These are phyloP conservation scores for Candida ortonii DNA, from an alignment of 805 yeast species.

Conservation along the genomic window DNA sequence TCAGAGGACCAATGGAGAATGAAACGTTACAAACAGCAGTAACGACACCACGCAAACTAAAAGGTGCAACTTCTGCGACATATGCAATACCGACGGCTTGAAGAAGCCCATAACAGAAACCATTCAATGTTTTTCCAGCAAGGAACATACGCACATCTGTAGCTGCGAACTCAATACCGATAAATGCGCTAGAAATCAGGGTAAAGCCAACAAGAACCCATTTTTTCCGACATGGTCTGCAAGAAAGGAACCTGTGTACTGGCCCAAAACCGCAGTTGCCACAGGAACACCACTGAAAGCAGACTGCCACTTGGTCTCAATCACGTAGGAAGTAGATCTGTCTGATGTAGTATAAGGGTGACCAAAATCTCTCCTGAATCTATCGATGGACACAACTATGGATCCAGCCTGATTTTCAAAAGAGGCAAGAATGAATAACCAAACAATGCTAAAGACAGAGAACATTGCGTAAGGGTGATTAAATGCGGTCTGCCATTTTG, in stretches of 20 bases:
- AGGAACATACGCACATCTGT: constrained; percentile 35
- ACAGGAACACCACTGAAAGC: constrained; percentile 32
- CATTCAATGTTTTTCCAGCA: constrained; percentile 41
- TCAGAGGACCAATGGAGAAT: constrained; percentile 25
- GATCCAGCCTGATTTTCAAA: constrained; percentile 40
- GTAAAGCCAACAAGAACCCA: constrained; percentile 32
- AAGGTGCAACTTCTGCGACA: constrained; percentile 50
- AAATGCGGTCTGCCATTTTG: constrained; percentile 32
- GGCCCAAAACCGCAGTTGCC: constrained; percentile 35
- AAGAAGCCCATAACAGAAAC: constrained; percentile 43
- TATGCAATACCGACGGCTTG: constrained; percentile 39
- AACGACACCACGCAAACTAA: constrained; percentile 39
- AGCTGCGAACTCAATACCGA: constrained; percentile 41
- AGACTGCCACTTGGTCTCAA: constrained; percentile 44
- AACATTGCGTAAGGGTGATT: constrained; percentile 36
- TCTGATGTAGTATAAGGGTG: constrained; percentile 27
- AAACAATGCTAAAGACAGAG: constrained; percentile 38
- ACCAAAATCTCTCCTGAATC: constrained; percentile 35
- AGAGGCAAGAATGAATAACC: constrained; percentile 36
- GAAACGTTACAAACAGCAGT: constrained; percentile 34
- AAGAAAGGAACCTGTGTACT: constrained; percentile 34
- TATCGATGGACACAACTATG: constrained; percentile 37
- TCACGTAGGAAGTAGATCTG: constrained; percentile 25
- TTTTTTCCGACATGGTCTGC: constrained; percentile 38
- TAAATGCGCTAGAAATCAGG: constrained; percentile 32